Evolutionary conservation across 2,329 filamentous ascomycete genomes (phyloP).

Genomic region (Penicillium hesseltinei): DNA sequence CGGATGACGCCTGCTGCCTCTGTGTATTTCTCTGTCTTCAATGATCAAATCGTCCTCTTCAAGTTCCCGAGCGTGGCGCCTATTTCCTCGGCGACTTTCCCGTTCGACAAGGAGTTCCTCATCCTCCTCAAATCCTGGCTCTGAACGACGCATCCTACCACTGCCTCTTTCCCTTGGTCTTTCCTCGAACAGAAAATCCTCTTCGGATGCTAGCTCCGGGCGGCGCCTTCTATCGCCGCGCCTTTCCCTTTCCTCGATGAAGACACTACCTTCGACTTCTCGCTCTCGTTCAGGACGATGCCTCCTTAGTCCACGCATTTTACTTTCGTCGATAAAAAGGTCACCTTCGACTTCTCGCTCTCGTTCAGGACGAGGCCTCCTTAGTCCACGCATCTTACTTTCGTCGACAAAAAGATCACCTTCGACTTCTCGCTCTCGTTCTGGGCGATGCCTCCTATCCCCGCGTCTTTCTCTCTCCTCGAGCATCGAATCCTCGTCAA

Average conservation of each 20-base stretch:
- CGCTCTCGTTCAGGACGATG: neutral
- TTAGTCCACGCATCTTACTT: neutral
- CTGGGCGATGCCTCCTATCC: neutral
- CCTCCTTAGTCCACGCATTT: conserved; percentile 1
- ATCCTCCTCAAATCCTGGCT: conserved; percentile 20
- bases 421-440: conserved; percentile 8
- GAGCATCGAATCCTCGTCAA: conserved; percentile 1
- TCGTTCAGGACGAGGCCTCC: neutral
- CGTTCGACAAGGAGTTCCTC: neutral
- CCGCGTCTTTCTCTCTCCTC: neutral
- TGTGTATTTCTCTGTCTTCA: conserved; percentile 1
- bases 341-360: conserved; percentile 25
- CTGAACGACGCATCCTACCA: conserved; percentile 4
- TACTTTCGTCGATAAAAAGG: conserved; percentile 32
- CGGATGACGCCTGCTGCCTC: conserved; percentile 8
- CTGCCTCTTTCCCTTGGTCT: conserved; percentile 8
- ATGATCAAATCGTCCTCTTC: neutral
- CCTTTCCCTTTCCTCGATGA: neutral
- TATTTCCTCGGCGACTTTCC: neutral
- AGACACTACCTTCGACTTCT: conserved; percentile 17
- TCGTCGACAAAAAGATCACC: conserved; percentile 37
- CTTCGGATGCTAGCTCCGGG: conserved; percentile 15
- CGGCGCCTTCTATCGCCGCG: conserved; percentile 13
- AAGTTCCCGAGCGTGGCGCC: neutral
- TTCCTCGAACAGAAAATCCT: conserved; percentile 26